Base-by-base conservation (phyloP, 108 stramenopile genomes). In the Skeletonema menzelii region DNA sequence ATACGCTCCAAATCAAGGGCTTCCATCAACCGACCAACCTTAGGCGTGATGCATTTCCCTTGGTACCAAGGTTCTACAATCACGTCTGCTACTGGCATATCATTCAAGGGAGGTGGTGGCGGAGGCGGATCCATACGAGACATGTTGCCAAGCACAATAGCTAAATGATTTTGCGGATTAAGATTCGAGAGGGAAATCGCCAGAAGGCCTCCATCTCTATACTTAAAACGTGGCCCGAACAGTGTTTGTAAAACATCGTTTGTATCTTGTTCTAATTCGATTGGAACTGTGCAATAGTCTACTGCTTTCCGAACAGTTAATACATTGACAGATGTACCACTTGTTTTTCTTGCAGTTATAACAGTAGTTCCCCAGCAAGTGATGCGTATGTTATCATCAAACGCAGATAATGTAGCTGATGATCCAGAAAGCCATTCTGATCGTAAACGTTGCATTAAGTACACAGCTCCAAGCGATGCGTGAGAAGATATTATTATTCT, bases 101-200 rank as follows among this genome's bases (percentile, higher is more conserved):
- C 22, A 28, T 27, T 57, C 47, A 14, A 27, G 0, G 79, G 62
- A 7, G 79, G 79, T 12, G 79, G 79, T 0, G 68, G 72, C 27
- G 79, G 79, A 8, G 79, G 82, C 61, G 84, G 84, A 56, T 89
- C 88, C 88, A 89, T 89, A 24, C 88, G 82, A 61, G 72, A 75
- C 65, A 89, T 89, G 44, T 89, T 89, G 3, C 88, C 85, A 34
- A 89, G 37, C 12, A 86, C 84, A 10, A 89, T 89, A 0, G 82
- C 88, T 19, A 89, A 59, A 67, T 89, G 88, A 70, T 87, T 87
- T 63, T 89, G 88, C 12, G 88, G 84, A 56, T 89, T 89, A 12
- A 89, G 73, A 74, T 89, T 89, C 19, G 86, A 87, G 24, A 89
- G 49, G 17, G 86, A 81, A 44, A 89, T 89, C 4, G 88, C 88